Evolutionary conservation across 2,329 filamentous ascomycete genomes (phyloP), one percentile per base, ranked within the genome.

Genomic region (Colletotrichum shisoi): DNA sequence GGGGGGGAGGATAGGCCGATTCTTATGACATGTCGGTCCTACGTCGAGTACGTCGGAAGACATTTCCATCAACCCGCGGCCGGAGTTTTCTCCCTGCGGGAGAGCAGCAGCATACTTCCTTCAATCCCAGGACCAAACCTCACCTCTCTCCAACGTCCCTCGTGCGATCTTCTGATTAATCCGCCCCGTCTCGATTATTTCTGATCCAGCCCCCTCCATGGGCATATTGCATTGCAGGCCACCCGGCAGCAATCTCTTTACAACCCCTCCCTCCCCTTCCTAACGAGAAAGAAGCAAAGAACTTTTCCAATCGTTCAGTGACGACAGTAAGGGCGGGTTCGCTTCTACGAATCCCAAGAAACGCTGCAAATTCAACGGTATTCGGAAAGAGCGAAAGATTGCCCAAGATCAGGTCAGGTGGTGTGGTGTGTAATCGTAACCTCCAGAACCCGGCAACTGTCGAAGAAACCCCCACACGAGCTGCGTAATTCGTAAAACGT

Each of bases 221-320:
- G 27, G 37, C 40, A 34, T 59, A 44, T 63, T 39, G 53, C 53
- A 44, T 63, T 39, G 46, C 53, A 27, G 11, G 6, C 46, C 48
- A 54, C 48, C 39, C 19, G 45, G 64, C 51, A 64, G 6, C 13
- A 44, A 19, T 27, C 37, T 60, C 39, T 57, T 31, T 39, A 31
- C 48, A 9, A 19, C 27, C 31, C 31, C 45, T 37, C 31, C 31
- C 45, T 57, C 39, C 62, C 39, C 46, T 51, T 31, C 37, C 37
- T 51, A 19, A 40, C 31, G 53, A 65, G 61, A 67, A 59, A n/a
- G 31, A 67, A 51, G 64, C 63, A 63, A 52, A 34, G 37, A 67
- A 59, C 49, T 62, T 69, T 69, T 69, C 56, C 63, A 69, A 69
- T 24, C 63, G 52, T 63, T 37, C 24, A 40, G 40, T 46, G 53